These are phyloP conservation scores for Intubia oerlemansii DNA, from an alignment of 2,329 filamentous ascomycete species.

Conservation along the genomic window DNA sequence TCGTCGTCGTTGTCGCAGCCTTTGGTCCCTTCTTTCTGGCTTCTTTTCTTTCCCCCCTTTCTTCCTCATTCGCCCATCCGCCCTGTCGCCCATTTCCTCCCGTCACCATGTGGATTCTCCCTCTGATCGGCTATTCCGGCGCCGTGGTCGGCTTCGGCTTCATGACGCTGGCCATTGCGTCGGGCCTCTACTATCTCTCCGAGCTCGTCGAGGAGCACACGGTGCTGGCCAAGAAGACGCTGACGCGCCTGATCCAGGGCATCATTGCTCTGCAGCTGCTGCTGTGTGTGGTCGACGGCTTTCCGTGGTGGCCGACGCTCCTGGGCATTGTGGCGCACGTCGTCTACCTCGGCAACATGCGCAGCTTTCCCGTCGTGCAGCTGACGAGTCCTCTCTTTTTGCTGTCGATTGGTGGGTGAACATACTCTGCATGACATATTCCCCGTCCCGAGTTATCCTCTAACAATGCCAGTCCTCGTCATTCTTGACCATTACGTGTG, in stretches of 20 bases:
- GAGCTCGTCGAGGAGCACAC: conserved; percentile 97
- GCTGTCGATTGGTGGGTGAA: conserved; percentile 50
- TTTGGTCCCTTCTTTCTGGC: no score
- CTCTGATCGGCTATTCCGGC: conserved; percentile 74
- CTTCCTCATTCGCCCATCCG: no score
- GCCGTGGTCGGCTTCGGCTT: conserved; percentile 80
- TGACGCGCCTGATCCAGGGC: conserved; percentile 66
- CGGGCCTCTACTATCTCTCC: conserved; percentile 95
- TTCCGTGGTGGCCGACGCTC: conserved; percentile 53
- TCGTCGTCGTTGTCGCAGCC: no score
- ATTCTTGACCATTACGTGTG: conserved; percentile 83
- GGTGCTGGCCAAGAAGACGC: conserved; percentile 70
- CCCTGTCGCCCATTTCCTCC: no score
- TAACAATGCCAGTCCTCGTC: conserved; percentile 41
- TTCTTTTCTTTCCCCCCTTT: no score
- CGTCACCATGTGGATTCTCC: conserved; percentile 81
- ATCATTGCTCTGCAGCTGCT: conserved; percentile 55
- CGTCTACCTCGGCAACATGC: conserved; percentile 75
- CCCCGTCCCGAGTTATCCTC: no score
- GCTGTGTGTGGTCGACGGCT: conserved; percentile 63
- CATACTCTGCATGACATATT: no score
- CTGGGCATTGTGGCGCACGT: conserved; percentile 64
- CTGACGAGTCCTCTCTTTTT: conserved; percentile 75
- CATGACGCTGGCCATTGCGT: conserved; percentile 84
- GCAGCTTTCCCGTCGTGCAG: conserved; percentile 55